Evolutionary conservation across 768 basidiomycete species (phyloP).

Genomic region (Mrakia hoshinonis): DNA sequence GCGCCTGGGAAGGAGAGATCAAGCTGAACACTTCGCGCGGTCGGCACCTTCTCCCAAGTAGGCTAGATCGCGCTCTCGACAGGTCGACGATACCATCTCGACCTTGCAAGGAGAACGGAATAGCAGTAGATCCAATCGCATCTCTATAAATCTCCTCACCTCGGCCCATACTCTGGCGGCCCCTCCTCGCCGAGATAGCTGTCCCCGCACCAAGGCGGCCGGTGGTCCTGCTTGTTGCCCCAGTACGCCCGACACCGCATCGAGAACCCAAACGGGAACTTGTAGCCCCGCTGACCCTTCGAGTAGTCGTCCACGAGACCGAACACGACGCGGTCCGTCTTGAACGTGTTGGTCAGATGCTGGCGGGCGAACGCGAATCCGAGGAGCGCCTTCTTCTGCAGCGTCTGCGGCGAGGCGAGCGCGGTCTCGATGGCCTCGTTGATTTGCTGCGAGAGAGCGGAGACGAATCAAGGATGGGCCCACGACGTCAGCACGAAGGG

Average conservation of each 20-base stretch:
- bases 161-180: constrained; percentile 10
- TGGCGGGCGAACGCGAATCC: constrained; percentile 19
- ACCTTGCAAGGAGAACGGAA: too few species aligned
- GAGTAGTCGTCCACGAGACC: constrained; percentile 21
- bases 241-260: constrained; percentile 26
- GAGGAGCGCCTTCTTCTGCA: constrained; percentile 23
- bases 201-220: constrained; percentile 27
- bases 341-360: constrained; percentile 26
- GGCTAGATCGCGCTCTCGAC: too few species aligned
- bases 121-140: neutral
- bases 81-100: too few species aligned
- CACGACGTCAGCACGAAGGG: too few species aligned
- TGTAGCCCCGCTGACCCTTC: constrained; percentile 27
- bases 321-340: constrained; percentile 18
- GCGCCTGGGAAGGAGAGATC: too few species aligned
- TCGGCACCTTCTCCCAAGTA: too few species aligned
- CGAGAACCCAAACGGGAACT: constrained; percentile 28
- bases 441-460: neutral
- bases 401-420: constrained; percentile 10
- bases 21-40: too few species aligned
- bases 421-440: constrained; percentile 21
- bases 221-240: constrained; percentile 15
- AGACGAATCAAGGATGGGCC: neutral
- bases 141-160: neutral
- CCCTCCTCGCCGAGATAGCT: constrained; percentile 21